phyloP scores from a whole-genome alignment of 2,329 filamentous ascomycete species.

The Botryotinia calthae region DNA sequence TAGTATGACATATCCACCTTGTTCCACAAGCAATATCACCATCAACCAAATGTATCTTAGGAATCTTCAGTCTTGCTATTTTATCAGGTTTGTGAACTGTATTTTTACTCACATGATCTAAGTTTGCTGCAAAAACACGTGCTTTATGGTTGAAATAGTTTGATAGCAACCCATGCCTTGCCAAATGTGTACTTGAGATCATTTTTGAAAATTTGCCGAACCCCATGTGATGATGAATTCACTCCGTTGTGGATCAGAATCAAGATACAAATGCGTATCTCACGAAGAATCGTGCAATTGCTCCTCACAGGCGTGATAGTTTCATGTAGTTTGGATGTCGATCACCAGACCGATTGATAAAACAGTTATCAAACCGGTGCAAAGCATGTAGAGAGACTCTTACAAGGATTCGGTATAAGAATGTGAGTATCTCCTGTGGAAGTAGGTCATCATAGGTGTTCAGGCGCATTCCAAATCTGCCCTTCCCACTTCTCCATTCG shows the following conservation, averaged over 20 bases:
- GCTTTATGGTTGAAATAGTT: not conserved
- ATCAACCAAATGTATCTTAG: not conserved
- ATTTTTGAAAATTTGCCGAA: not conserved
- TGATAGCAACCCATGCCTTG: not conserved
- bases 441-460: not conserved
- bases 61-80: not conserved
- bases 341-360: not conserved
- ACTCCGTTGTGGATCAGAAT: not conserved
- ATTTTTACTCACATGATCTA: not conserved
- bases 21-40: not conserved
- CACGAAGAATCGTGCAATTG: not conserved
- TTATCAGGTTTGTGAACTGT: not conserved
- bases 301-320: not conserved
- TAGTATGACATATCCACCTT: not conserved
- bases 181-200: not conserved
- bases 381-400: not conserved
- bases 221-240: no score
- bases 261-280: not conserved
- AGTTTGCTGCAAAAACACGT: not conserved
- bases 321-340: not conserved
- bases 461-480: not conserved
- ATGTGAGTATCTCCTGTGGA: not conserved
- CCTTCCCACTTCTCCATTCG: not conserved
- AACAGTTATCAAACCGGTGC: not conserved
- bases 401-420: not conserved